Percentiles rank a stretch among this genome's conserved stretches.
Evolutionary conservation across 1,284 basidiomycete species (phyloP).

Genomic region (Cutaneotrichosporon arboriforme): DNA sequence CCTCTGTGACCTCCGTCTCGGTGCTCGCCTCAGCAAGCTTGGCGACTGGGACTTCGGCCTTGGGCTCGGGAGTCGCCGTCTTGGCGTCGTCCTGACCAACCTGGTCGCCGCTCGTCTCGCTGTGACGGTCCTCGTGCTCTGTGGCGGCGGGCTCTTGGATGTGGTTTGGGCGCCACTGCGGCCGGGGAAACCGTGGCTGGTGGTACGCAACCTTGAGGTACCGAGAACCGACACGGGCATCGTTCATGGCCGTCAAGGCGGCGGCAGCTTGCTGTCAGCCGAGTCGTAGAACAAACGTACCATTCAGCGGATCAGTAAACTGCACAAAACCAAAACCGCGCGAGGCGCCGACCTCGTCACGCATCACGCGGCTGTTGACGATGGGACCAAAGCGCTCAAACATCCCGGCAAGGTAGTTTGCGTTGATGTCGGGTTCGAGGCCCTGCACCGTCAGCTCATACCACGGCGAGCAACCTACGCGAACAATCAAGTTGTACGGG

Average conservation of each 20-base stretch:
- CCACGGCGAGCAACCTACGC: conserved; percentile 19
- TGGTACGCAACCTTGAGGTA: conserved; percentile 30
- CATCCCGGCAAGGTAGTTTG: conserved; percentile 69
- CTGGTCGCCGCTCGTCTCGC: no score
- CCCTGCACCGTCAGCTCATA: conserved; percentile 55
- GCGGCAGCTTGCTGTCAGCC: conserved; percentile 17
- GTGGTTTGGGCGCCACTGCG: neutral
- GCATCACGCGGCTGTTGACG: conserved; percentile 88
- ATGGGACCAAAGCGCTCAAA: conserved; percentile 76
- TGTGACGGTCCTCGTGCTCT: no score
- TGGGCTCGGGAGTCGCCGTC: neutral
- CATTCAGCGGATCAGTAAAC: conserved; percentile 75
- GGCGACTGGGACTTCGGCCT: neutral
- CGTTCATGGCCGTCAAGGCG: conserved; percentile 30
- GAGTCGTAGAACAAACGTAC: conserved; percentile 48
- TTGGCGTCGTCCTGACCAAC: neutral
- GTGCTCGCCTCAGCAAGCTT: no score
- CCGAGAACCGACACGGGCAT: conserved; percentile 22
- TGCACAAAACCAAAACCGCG: conserved; percentile 95
- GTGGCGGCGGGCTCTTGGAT: no score
- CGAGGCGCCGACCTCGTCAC: conserved; percentile 73
- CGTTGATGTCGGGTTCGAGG: conserved; percentile 75
- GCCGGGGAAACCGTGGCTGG: conserved; percentile 21
- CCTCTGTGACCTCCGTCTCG: neutral
- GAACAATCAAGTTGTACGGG: conserved; percentile 74